phyloP scores from a whole-genome alignment of 1,284 basidiomycete species.

The Trametes hirsuta region DNA sequence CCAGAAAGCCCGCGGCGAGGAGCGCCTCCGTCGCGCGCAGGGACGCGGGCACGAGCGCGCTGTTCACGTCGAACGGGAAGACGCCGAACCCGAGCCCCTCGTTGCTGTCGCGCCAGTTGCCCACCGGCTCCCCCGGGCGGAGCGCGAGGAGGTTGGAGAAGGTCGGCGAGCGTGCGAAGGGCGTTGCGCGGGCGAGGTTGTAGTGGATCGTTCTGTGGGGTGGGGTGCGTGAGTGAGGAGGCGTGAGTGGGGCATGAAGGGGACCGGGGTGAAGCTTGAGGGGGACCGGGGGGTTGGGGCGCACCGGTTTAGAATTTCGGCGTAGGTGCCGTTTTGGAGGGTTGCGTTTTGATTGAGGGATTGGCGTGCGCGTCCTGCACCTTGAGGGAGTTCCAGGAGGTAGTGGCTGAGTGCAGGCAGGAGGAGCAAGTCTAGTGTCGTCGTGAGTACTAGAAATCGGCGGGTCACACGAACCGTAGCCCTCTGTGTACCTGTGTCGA shows the following conservation, averaged over 20 bases:
- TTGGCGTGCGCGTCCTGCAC: slow-evolving; percentile 28
- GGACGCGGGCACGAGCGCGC: slow-evolving; percentile 51
- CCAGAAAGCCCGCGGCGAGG: slow-evolving; percentile 38
- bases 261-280: no score
- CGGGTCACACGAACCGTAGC: no score
- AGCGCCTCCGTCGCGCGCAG: slow-evolving; percentile 46
- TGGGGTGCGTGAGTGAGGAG: slow-evolving; percentile 34
- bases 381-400: slow-evolving; percentile 41
- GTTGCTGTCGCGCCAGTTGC: slow-evolving; percentile 56
- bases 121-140: slow-evolving; percentile 36
- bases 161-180: slow-evolving; percentile 39
- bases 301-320: slow-evolving; percentile 39
- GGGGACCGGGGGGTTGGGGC: slow-evolving; percentile 11
- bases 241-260: not conserved
- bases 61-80: slow-evolving; percentile 53
- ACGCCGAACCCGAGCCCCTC: slow-evolving; percentile 49
- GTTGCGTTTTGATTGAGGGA: slow-evolving; percentile 35
- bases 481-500: slow-evolving; percentile 11
- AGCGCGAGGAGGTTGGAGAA: slow-evolving; percentile 38
- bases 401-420: slow-evolving; percentile 46
- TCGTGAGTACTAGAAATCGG: not conserved
- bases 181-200: slow-evolving; percentile 31
- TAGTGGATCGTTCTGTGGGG: slow-evolving; percentile 32
- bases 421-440: slow-evolving; percentile 40
- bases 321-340: slow-evolving; percentile 43